These are phyloP conservation scores for Pichia sp. DNA, from an alignment of 1,139 yeast genomes.

Conservation along the genomic window DNA sequence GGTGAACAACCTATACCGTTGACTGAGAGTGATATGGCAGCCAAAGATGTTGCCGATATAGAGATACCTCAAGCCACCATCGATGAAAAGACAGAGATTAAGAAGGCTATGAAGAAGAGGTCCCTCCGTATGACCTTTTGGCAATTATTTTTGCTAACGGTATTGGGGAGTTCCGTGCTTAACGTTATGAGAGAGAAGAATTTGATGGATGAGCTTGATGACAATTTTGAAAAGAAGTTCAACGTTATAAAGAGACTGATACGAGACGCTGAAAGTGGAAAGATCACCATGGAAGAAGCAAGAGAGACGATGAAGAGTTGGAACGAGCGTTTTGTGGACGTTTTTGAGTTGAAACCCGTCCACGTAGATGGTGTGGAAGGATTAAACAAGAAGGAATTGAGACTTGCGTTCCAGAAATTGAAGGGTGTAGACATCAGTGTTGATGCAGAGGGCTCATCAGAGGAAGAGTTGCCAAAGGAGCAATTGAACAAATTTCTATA, in stretches of 20 bases:
- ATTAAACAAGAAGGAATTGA: slow-evolving; percentile 13
- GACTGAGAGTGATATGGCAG: slow-evolving; percentile 16
- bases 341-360: slow-evolving; percentile 20
- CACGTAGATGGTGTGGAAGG: slow-evolving; percentile 22
- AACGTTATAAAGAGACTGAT: slow-evolving; percentile 16
- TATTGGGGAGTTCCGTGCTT: slow-evolving; percentile 27
- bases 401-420: slow-evolving; percentile 7
- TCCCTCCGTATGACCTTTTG: slow-evolving; percentile 26
- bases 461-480: slow-evolving; percentile 1
- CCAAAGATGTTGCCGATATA: slow-evolving; percentile 13
- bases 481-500: slow-evolving; percentile 16
- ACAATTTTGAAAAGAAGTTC: slow-evolving; percentile 21
- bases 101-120: slow-evolving; percentile 21
- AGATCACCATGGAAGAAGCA: slow-evolving; percentile 21
- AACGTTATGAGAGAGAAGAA: slow-evolving; percentile 28
- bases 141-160: slow-evolving; percentile 25
- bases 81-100: slow-evolving; percentile 18
- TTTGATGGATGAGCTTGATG: slow-evolving; percentile 23
- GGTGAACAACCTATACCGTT: slow-evolving; percentile 19
- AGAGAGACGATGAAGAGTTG: slow-evolving; percentile 17
- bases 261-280: slow-evolving; percentile 17
- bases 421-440: slow-evolving; percentile 7
- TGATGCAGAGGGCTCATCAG: background rate
- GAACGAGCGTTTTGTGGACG: slow-evolving; percentile 25
- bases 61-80: slow-evolving; percentile 14